Base-by-base conservation (phyloP, 148 eudicot genomes). In the Rhododendron griersonianum region DNA sequence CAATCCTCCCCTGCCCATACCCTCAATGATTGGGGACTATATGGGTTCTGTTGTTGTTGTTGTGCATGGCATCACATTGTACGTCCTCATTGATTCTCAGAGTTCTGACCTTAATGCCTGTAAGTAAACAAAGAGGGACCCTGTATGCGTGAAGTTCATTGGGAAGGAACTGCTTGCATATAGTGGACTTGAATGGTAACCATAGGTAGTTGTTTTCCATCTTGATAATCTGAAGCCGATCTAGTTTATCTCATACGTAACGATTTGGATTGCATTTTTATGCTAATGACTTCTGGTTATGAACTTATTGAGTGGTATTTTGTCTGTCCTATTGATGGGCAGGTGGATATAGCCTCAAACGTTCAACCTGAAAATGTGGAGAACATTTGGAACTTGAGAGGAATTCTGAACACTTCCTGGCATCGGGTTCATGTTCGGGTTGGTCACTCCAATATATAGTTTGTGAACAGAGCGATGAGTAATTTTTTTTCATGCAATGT, bases 321-420 rank as follows among this genome's bases (percentile, higher is more conserved):
- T 18, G 25, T 33, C 75, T 78, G n/a, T 48, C 7, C 15, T 78
- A 13, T 47, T 78, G 37, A 47, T 78, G 33, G 75, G 86, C 92
- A 96, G 99, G 94, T 96, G 80, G 99, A 96, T 83, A 82, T 85
- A 74, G 92, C 99, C 16, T 95, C 93, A 80, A 96, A 96, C 79
- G 96, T 96, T 78, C 99, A 96, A 88, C 98, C 98, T 23, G 96
- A 94, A 91, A 94, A 84, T 47, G 98, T 95, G 28, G 93, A 91
- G 53, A 89, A 77, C 85, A 93, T 95, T 19, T 96, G 99, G 99
- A 96, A 96, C 90, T 88, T 96, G 89, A 91, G 99, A 89, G 99
- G 99, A 51, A 90, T 96, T 87, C 89, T 96, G 51, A 95, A 96
- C 92, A 96, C 98, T 47, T 96, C 98, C 39, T 96, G 99, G 99